Base-by-base conservation (phyloP, 179 eudicot genomes). In the Actinidia polygama region DNA sequence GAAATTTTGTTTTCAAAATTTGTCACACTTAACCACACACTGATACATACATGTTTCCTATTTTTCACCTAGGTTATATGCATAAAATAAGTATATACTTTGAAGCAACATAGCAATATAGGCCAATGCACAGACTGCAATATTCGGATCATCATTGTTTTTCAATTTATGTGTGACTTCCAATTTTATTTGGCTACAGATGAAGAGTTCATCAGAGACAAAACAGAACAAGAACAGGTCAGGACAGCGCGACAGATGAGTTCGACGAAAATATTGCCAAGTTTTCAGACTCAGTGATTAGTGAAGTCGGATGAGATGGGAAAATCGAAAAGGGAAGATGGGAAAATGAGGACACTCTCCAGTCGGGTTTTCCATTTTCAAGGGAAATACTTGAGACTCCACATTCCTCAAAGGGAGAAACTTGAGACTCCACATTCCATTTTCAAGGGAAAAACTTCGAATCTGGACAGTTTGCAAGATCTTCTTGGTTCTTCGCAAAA, bases 401-500 rank as follows among this genome's bases (percentile, higher is more conserved):
- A 91, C 87, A 92, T 94, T 81, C 98, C 99, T 49, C 81, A 95
- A 3, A 95, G n/a, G n/a, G n/a, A n/a, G n/a, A n/a, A n/a, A n/a
- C n/a, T n/a, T n/a, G n/a, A n/a, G n/a, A n/a, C n/a, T n/a, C n/a
- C n/a, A n/a, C n/a, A n/a, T n/a, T n/a, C n/a, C n/a, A n/a, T n/a
- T n/a, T n/a, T n/a, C n/a, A n/a, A n/a, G n/a, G n/a, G n/a, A n/a
- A n/a, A n/a, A n/a, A n/a, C n/a, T n/a, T n/a, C n/a, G n/a, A n/a
- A n/a, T n/a, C n/a, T n/a, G n/a, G n/a, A n/a, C n/a, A n/a, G n/a
- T n/a, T n/a, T n/a, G n/a, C n/a, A n/a, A n/a, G n/a, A n/a, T n/a
- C n/a, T n/a, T n/a, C n/a, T n/a, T n/a, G n/a, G n/a, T n/a, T n/a
- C n/a, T n/a, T n/a, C n/a, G n/a, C n/a, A n/a, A n/a, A n/a, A n/a